Percentiles rank a stretch among this genome's conserved stretches.
Conservation (phyloP, 2,329 filamentous ascomycete genomes). For the Ceratocystis destructans region DNA sequence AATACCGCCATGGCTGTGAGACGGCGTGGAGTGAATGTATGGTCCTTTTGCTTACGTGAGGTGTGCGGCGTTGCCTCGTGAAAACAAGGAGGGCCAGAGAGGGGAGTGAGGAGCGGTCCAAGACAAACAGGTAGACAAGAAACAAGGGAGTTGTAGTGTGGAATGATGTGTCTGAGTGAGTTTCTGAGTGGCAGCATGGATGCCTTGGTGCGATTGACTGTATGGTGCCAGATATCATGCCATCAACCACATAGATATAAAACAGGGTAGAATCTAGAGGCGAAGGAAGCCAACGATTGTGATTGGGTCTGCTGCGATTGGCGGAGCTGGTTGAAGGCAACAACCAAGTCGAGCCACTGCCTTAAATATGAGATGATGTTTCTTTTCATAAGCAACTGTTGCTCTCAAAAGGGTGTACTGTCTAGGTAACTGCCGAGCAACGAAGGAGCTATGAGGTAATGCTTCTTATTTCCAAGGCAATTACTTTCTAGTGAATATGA, state of each 20-base stretch:
- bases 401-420: too few species aligned
- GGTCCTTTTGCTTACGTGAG: background rate
- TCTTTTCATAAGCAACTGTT: too few species aligned
- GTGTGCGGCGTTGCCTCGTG: background rate
- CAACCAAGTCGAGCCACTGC: background rate
- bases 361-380: too few species aligned
- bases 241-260: background rate
- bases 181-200: background rate
- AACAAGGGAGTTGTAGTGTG: background rate
- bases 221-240: background rate
- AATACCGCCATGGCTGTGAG: background rate
- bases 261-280: background rate
- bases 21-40: background rate
- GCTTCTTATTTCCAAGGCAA: too few species aligned
- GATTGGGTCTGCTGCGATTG: too few species aligned
- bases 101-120: background rate
- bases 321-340: too few species aligned
- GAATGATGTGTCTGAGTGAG: background rate
- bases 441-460: too few species aligned
- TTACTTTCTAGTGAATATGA: too few species aligned
- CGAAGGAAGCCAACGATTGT: background rate
- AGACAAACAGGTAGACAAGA: background rate
- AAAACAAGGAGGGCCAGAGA: conserved; percentile 2
- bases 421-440: too few species aligned
- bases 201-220: background rate